These are phyloP conservation scores for Coniochaeta sp. DNA, from an alignment of 2,329 filamentous ascomycete species.

Conservation along the genomic window DNA sequence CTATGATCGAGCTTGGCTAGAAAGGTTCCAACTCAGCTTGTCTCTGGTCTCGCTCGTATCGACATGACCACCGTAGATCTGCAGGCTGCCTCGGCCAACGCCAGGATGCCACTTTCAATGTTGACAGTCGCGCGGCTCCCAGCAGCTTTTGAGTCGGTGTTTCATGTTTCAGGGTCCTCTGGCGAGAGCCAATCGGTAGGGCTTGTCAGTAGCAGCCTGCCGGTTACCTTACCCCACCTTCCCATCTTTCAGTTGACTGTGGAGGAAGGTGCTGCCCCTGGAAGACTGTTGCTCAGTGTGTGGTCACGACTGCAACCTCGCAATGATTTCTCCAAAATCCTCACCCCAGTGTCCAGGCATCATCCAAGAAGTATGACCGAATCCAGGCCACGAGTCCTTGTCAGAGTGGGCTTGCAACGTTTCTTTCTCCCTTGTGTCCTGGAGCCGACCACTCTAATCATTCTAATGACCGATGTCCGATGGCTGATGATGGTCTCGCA, in stretches of 20 bases:
- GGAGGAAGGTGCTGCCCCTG: not conserved
- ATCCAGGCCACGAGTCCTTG: not conserved
- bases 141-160: slow-evolving; percentile 7
- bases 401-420: not conserved
- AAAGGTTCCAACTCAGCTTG: not conserved
- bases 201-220: too few relatives aligned
- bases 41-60: not conserved
- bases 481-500: not conserved
- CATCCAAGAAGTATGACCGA: not conserved
- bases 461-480: too few relatives aligned
- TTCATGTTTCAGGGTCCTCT: slow-evolving; percentile 7
- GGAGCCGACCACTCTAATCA: not conserved
- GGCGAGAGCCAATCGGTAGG: not conserved
- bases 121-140: slow-evolving; percentile 8
- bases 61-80: not conserved
- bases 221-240: not conserved
- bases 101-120: not conserved
- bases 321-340: not conserved
- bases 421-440: not conserved
- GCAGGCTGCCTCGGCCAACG: not conserved
- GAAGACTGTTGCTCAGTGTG: not conserved
- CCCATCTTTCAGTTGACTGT: not conserved
- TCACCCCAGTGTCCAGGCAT: not conserved
- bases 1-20: not conserved
- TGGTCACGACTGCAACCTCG: not conserved